Base-by-base conservation (phyloP, 1,284 basidiomycete species). In the Phellopilus nigrolimitatus region DNA sequence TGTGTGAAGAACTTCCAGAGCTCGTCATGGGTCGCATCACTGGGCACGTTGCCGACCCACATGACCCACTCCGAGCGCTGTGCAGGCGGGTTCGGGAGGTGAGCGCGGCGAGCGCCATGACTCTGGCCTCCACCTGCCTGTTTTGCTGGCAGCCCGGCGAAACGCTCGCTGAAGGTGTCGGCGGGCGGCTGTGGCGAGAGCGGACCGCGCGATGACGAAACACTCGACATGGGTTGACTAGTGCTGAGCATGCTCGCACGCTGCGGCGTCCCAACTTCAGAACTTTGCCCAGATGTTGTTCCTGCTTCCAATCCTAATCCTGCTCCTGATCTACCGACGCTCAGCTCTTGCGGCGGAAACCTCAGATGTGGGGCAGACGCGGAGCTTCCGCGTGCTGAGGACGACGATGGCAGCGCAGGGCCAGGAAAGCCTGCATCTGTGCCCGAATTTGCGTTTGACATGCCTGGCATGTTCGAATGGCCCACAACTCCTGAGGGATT, bases 1-100 rank as follows among this genome's bases (percentile, higher is more conserved):
- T 68, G 68, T 49, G 77, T 84, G 70, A 98, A 95, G 64, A 95
- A 94, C 3, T 74, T 72, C 88, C 87, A 92, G 2, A 97, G 74
- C 66, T 97, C 95, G 60, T 93, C 86, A 55, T 93, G 81, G 0
- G 83, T 85, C 4, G 91, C 84, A 61, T 97, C 91, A 9, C 76
- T 75, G 0, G 91, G 89, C 3, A 95, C 85, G 60, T 95, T 95
- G 8, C 92, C 92, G 13, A 82, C 82, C 95, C 95, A 97, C 88
- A 97, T 91, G 2, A 95, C 94, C 87, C 86, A 95, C 57, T 94
- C 91, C 17, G 90, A 92, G 9, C 91, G 79, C 44, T 87, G 76
- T 5, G 79, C 69, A 10, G 84, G 82, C 1, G 82, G 78, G 54
- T 80, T 82, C 1, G 84, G 82, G 54, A 85, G 84, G 59, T 82